A percentile compares a stretch with the other conserved stretches of the same genome.
phyloP scores from a whole-genome alignment of 2,329 filamentous ascomycete species.

The Rutstroemia sp. region DNA sequence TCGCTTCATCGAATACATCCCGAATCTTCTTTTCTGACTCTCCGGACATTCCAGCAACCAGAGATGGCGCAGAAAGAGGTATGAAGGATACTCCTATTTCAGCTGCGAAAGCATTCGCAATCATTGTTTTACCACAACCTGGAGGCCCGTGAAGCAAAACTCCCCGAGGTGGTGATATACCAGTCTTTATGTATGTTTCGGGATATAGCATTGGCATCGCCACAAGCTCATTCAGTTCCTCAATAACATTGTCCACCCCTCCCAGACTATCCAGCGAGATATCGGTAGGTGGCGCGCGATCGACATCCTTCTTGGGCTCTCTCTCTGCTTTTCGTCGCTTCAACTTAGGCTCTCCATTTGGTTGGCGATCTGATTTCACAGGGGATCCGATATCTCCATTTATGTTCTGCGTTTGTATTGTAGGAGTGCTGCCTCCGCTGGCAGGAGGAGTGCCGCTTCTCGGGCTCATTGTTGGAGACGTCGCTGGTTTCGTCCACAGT shows the following conservation, averaged over 20 bases:
- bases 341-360: conserved; percentile 57
- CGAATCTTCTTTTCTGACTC: conserved; percentile 83
- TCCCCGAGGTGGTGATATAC: conserved; percentile 64
- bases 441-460: conserved; percentile 17
- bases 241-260: conserved; percentile 65
- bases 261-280: conserved; percentile 66
- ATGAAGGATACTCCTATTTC: conserved; percentile 72
- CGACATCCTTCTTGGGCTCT: conserved; percentile 42
- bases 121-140: conserved; percentile 80
- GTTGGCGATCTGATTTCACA: conserved; percentile 41
- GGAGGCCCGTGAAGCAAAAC: conserved; percentile 77
- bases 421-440: conserved; percentile 15
- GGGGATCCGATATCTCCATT: conserved; percentile 19
- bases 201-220: conserved; percentile 65
- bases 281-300: conserved; percentile 58
- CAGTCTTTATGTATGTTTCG: conserved; percentile 55
- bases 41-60: conserved; percentile 81
- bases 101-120: conserved; percentile 72
- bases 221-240: conserved; percentile 62
- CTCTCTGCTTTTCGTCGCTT: conserved; percentile 55
- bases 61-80: conserved; percentile 70
- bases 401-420: conserved; percentile 17
- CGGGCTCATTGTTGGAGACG: conserved; percentile 19
- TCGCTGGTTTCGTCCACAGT: conserved; percentile 42
- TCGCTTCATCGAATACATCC: conserved; percentile 82